These are phyloP conservation scores for Vitis hybrid DNA, from an alignment of 177 flowering plant species.

Conservation along the genomic window DNA sequence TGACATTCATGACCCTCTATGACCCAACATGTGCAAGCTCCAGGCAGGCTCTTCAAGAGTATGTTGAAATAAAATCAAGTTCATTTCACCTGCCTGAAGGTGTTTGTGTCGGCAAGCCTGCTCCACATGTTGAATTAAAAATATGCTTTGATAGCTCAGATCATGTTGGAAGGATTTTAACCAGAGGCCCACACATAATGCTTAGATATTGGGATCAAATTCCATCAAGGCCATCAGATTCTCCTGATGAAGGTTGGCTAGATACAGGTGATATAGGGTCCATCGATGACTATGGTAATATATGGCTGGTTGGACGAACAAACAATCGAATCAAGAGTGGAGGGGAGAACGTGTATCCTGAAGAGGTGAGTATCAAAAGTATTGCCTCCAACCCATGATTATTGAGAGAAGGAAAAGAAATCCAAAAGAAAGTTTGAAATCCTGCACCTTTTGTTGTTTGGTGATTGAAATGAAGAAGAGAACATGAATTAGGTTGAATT, in stretches of 20 bases:
- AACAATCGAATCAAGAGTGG: slow-evolving; percentile 86
- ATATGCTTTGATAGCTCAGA: slow-evolving; percentile 40
- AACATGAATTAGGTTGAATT: not conserved
- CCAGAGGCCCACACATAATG: slow-evolving; percentile 88
- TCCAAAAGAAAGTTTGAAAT: too few relatives aligned
- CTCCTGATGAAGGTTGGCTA: slow-evolving; percentile 48
- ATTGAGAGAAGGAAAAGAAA: not conserved
- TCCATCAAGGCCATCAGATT: slow-evolving; percentile 10
- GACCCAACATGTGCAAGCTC: slow-evolving; percentile 35
- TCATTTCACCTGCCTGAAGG: slow-evolving; percentile 35
- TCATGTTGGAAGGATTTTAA: slow-evolving; percentile 65
- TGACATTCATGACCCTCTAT: slow-evolving; percentile 77
- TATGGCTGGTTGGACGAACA: slow-evolving; percentile 83
- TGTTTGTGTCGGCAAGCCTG: slow-evolving; percentile 85
- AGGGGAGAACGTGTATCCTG: slow-evolving; percentile 89
- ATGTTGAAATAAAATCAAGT: slow-evolving; percentile 3
- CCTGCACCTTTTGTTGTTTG: not conserved
- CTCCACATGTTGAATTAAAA: slow-evolving; percentile 84
- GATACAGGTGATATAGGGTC: slow-evolving; percentile 93
- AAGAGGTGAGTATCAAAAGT: slow-evolving; percentile 55
- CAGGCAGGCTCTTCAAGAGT: slow-evolving; percentile 7
- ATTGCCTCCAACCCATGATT: not conserved
- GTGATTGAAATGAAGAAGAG: not conserved
- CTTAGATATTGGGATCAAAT: slow-evolving; percentile 59
- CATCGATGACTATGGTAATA: slow-evolving; percentile 57